Evolutionary conservation across 164 flowering plant species (phyloP).

Genomic region (Nymphaea thermarum): DNA sequence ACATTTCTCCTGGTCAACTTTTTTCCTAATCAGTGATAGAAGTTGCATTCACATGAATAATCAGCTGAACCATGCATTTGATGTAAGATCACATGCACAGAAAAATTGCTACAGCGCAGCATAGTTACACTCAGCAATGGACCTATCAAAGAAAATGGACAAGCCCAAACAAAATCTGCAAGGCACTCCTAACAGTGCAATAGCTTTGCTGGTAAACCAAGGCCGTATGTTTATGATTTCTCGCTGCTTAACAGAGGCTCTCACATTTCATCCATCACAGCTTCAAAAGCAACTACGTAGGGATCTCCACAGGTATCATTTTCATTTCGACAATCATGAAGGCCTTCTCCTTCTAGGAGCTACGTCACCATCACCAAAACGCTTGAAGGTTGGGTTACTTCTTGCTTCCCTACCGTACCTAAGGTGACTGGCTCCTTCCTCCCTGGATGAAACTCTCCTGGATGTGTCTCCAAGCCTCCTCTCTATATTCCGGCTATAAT

Average conservation of each 20-base stretch:
- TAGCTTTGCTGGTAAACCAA: slow-evolving; percentile 7
- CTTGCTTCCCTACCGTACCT: slow-evolving; percentile 17
- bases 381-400: slow-evolving; percentile 8
- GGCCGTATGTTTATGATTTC: slow-evolving; percentile 11
- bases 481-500: slow-evolving; percentile 15
- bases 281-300: slow-evolving; percentile 8
- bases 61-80: not conserved
- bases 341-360: slow-evolving; percentile 16
- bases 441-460: slow-evolving; percentile 10
- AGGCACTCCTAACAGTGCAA: slow-evolving; percentile 9
- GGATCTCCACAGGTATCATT: not conserved
- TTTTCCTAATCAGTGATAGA: not conserved
- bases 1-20: not conserved
- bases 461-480: slow-evolving; percentile 18
- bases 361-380: slow-evolving; percentile 17
- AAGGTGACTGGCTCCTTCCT: slow-evolving; percentile 20
- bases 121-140: not conserved
- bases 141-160: slow-evolving; percentile 1
- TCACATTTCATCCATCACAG: slow-evolving; percentile 5
- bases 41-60: not conserved
- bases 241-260: slow-evolving; percentile 11
- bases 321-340: slow-evolving; percentile 7
- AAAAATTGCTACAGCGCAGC: not conserved
- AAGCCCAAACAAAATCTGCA: slow-evolving; percentile 10
- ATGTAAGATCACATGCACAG: not conserved